These are phyloP conservation scores for Ogataea paraovalis DNA, from an alignment of 805 yeast genomes.

Conservation along the genomic window DNA sequence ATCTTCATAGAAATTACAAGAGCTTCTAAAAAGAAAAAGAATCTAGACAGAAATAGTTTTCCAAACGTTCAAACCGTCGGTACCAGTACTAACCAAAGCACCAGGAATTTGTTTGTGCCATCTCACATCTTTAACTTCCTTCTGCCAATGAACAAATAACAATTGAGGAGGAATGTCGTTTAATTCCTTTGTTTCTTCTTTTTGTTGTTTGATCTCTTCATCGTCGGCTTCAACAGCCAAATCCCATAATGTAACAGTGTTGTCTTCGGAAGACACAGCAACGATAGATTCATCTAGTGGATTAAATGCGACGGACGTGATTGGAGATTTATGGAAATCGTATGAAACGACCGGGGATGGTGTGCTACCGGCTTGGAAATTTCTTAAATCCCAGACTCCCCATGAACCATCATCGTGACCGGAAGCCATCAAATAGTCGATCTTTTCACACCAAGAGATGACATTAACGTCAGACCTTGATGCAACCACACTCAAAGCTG, in stretches of 20 bases:
- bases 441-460: slow-evolving; percentile 89
- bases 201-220: slow-evolving; percentile 88
- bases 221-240: slow-evolving; percentile 98
- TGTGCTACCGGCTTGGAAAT: slow-evolving; percentile 55
- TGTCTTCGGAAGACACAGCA: slow-evolving; percentile 95
- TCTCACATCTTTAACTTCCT: slow-evolving; percentile 94
- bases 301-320: slow-evolving; percentile 90
- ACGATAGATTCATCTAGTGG: slow-evolving; percentile 93
- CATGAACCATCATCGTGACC: slow-evolving; percentile 98
- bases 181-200: slow-evolving; percentile 70
- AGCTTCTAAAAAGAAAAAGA: not conserved
- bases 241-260: slow-evolving; percentile 97
- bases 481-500: slow-evolving; percentile 81
- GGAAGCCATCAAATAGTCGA: slow-evolving; percentile 82
- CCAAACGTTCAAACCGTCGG: slow-evolving; percentile 93
- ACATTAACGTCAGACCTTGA: slow-evolving; percentile 86
- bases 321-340: slow-evolving; percentile 89
- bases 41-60: slow-evolving; percentile 86
- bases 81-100: slow-evolving; percentile 88
- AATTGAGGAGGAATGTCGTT: slow-evolving; percentile 93
- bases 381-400: slow-evolving; percentile 97
- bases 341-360: slow-evolving; percentile 90
- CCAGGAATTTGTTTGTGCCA: slow-evolving; percentile 99
- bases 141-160: slow-evolving; percentile 96
- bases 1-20: not conserved